A percentile compares a stretch with the other conserved stretches of the same genome.
Conservation (phyloP, 345 rosid species). For the Eucalyptus marginata region DNA sequence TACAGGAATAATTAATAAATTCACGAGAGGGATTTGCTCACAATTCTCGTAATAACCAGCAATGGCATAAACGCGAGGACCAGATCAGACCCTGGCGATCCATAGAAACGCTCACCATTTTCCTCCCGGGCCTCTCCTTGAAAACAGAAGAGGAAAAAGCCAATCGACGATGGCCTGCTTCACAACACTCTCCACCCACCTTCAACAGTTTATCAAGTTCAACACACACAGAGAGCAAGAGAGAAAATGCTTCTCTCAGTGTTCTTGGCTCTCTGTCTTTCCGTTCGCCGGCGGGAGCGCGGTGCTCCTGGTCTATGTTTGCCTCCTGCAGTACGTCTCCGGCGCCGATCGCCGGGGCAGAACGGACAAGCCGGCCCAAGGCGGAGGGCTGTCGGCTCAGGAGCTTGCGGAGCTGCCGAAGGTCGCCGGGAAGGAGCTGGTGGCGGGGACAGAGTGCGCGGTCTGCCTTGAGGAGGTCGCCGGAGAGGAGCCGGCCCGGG, state of each 20-base stretch:
- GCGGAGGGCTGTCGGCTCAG: constrained; percentile 35
- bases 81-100: neutral
- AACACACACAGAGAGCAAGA: neutral
- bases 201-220: neutral
- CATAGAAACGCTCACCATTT: neutral
- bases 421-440: constrained; percentile 52
- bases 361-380: constrained; percentile 4
- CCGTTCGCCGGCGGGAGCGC: constrained; percentile 63
- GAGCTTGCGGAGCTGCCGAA: constrained; percentile 62
- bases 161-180: neutral
- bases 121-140: neutral
- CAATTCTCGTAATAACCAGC: neutral
- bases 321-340: constrained; percentile 25
- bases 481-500: constrained; percentile 33
- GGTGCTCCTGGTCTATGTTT: constrained; percentile 41
- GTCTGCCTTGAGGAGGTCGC: constrained; percentile 80
- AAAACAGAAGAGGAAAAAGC: neutral
- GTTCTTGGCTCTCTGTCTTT: constrained; percentile 53
- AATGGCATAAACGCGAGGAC: neutral
- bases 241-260: constrained; percentile 31
- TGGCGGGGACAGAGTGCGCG: constrained; percentile 59
- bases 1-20: neutral
- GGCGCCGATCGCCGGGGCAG: neutral
- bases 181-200: neutral
- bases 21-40: neutral